A percentile compares a stretch with the other conserved stretches of the same genome.
Evolutionary conservation across 2,329 filamentous ascomycete genomes (phyloP).

Genomic region (Albifimbria verrucaria): DNA sequence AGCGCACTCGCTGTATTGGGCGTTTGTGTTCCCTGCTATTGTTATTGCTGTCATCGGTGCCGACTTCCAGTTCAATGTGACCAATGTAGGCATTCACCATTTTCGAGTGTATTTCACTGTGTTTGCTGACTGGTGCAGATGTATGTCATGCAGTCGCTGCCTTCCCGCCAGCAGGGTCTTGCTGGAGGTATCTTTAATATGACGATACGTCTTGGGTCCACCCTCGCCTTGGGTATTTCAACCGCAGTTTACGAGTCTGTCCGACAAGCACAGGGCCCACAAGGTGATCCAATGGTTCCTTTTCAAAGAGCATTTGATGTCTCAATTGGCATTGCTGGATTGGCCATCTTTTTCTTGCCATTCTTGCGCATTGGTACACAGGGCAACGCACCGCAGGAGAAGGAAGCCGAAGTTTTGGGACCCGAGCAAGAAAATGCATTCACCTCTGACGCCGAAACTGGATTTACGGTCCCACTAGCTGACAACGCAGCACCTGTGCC

Average conservation of each 20-base stretch:
- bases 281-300: conserved; percentile 8
- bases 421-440: not conserved
- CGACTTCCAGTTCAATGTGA: conserved; percentile 68
- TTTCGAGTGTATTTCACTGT: not conserved
- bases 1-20: conserved; percentile 58
- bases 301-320: conserved; percentile 16
- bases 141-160: conserved; percentile 66
- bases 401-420: not conserved
- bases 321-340: conserved; percentile 15
- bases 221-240: conserved; percentile 58
- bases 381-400: conserved; percentile 13
- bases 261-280: conserved; percentile 11
- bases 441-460: not conserved
- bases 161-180: conserved; percentile 59
- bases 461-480: not conserved
- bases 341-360: conserved; percentile 11
- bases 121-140: conserved; percentile 40
- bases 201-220: conserved; percentile 56
- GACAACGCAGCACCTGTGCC: not conserved
- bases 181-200: conserved; percentile 69
- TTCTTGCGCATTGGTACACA: conserved; percentile 16
- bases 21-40: conserved; percentile 59
- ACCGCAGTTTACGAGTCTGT: conserved; percentile 58
- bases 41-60: conserved; percentile 61
- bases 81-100: conserved; percentile 47